phyloP scores from a whole-genome alignment of 139 green algal species.

The Chlorella ohadii region DNA sequence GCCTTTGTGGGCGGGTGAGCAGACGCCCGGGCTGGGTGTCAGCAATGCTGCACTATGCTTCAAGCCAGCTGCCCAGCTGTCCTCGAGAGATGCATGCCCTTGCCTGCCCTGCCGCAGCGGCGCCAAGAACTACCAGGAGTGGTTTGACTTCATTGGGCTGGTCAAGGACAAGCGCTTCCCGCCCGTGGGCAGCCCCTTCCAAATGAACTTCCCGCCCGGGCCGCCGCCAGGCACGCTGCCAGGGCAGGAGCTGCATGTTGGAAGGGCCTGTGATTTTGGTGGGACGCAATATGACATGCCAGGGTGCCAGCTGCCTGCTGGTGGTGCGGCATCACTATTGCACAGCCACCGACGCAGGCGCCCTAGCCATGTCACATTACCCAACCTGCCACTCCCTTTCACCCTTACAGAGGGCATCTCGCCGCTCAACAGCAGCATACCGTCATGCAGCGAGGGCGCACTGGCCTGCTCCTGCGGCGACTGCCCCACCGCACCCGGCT shows the following conservation, averaged over 20 bases:
- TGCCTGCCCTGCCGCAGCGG: conserved; percentile 47
- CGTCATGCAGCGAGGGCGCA: conserved; percentile 71
- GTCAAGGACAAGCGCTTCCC: conserved; percentile 80
- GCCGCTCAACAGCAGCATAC: conserved; percentile 51
- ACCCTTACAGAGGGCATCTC: conserved; percentile 48
- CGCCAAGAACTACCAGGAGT: conserved; percentile 74
- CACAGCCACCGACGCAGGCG: too few species aligned
- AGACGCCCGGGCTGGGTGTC: background rate
- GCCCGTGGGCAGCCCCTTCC: conserved; percentile 69
- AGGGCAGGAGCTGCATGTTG: too few species aligned
- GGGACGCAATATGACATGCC: too few species aligned
- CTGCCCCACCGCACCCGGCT: conserved; percentile 79
- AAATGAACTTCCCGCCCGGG: conserved; percentile 78
- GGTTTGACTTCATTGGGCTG: conserved; percentile 83
- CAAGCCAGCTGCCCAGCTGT: too few species aligned
- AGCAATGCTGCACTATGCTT: too few species aligned
- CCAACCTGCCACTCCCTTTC: background rate
- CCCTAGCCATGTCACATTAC: too few species aligned
- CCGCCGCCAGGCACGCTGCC: too few species aligned
- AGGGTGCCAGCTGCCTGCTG: too few species aligned
- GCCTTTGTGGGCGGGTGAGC: conserved; percentile 80
- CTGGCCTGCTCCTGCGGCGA: conserved; percentile 91
- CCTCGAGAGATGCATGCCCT: too few species aligned
- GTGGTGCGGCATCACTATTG: too few species aligned
- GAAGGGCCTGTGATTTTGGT: too few species aligned